A percentile compares a stretch with the other conserved stretches of the same genome.
Conservation (phyloP, 2,329 filamentous ascomycete species). For the Curvularia hawaiiensis region DNA sequence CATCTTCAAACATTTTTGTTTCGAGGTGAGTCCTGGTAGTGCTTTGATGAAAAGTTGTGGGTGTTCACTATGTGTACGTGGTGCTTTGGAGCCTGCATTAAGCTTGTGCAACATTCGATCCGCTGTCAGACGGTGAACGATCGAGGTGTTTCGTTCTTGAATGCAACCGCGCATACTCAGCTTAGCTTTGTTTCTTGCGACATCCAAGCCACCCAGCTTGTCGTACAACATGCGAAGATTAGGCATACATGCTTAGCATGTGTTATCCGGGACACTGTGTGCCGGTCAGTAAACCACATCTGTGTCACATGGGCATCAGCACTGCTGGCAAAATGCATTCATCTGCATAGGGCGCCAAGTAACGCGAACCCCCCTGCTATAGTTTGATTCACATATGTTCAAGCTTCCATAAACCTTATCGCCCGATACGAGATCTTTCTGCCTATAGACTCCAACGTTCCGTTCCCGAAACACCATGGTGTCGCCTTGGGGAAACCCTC, state of each 20-base stretch:
- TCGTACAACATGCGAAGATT: background rate
- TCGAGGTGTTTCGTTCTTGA: background rate
- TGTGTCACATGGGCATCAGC: background rate
- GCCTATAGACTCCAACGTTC: background rate
- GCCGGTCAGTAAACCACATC: background rate
- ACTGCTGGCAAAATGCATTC: background rate
- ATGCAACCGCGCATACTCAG: background rate
- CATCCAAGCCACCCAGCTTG: background rate
- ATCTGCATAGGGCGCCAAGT: background rate
- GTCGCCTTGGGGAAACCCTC: background rate
- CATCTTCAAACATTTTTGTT: background rate
- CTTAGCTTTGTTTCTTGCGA: background rate
- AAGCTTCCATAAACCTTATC: background rate
- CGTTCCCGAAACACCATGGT: background rate
- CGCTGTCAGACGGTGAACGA: background rate
- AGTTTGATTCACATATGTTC: background rate
- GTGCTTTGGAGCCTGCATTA: background rate
- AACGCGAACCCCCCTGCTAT: background rate
- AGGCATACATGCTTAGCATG: background rate
- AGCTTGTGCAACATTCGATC: background rate
- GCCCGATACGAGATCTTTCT: background rate
- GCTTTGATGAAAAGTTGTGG: background rate
- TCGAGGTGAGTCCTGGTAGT: background rate
- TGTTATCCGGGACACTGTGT: background rate
- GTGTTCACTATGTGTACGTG: background rate